A percentile compares a stretch with the other conserved stretches of the same genome.
Conservation (phyloP, 805 yeast genomes). For the Zygoascus ofunaensis region DNA sequence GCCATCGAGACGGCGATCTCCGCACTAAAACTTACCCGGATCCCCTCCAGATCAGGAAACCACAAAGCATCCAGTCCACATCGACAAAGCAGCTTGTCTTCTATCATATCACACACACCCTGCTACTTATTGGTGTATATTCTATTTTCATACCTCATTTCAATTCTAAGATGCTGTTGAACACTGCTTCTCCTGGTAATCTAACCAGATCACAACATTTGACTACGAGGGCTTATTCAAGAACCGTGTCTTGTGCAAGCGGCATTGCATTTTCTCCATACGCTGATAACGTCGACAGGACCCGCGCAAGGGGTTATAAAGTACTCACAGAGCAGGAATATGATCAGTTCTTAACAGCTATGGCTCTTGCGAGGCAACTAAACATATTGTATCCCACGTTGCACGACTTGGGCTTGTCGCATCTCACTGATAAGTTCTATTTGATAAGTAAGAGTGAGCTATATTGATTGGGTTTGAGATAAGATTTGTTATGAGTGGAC, state of each 20-base stretch:
- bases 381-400: constrained; percentile 3
- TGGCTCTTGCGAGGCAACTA: not conserved
- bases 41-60: too few relatives aligned
- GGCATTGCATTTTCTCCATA: constrained; percentile 3
- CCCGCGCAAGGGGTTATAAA: constrained; percentile 1
- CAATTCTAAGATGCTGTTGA: not conserved
- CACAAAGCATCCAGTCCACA: too few relatives aligned
- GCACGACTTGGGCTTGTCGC: not conserved
- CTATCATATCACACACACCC: too few relatives aligned
- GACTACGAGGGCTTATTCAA: not conserved
- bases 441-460: not conserved
- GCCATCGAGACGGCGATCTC: too few relatives aligned
- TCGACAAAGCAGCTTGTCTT: too few relatives aligned
- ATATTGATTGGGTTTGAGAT: not conserved
- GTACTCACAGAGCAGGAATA: not conserved
- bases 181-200: not conserved
- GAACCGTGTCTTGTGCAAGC: constrained; percentile 5
- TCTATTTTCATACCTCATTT: too few relatives aligned
- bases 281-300: not conserved
- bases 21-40: too few relatives aligned
- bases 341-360: not conserved
- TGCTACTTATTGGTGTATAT: too few relatives aligned
- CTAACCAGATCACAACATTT: not conserved
- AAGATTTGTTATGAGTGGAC: too few relatives aligned
- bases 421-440: constrained; percentile 2